Percentiles rank a stretch among this genome's conserved stretches.
Evolutionary conservation across 352 stramenopile genomes (phyloP).

Genomic region (Phytophthora parvispora): DNA sequence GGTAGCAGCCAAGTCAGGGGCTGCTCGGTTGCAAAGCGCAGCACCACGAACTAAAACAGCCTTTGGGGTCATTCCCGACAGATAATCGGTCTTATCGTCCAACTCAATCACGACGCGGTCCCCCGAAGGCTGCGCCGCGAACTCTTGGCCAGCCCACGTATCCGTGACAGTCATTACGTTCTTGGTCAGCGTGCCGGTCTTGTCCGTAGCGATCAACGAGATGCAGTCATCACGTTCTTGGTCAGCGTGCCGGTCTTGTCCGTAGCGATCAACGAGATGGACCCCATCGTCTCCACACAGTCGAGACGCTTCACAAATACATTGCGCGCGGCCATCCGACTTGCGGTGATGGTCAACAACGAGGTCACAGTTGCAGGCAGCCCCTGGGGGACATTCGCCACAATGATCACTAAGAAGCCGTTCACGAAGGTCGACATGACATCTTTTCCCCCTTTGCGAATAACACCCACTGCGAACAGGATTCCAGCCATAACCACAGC

Average conservation of each 20-base stretch:
- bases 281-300: constrained; percentile 92
- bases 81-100: constrained; percentile 46
- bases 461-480: constrained; percentile 45
- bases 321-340: constrained; percentile 79
- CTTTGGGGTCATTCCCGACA: constrained; percentile 29
- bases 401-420: constrained; percentile 64
- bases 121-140: constrained; percentile 35
- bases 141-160: constrained; percentile 46
- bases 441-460: constrained; percentile 46
- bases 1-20: constrained; percentile 11
- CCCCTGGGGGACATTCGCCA: constrained; percentile 82
- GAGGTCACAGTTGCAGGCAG: constrained; percentile 94
- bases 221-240: constrained; percentile 84
- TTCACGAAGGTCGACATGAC: constrained; percentile 54
- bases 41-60: constrained; percentile 45
- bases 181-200: constrained; percentile 93
- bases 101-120: constrained; percentile 42
- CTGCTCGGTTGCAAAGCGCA: constrained; percentile 52
- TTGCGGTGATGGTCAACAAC: constrained; percentile 90
- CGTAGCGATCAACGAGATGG: constrained; percentile 91
- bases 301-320: constrained; percentile 92
- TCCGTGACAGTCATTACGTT: constrained; percentile 72
- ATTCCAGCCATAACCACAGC: constrained; percentile 39
- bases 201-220: constrained; percentile 93
- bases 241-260: constrained; percentile 96